Conservation (phyloP, 345 rosid species). For the Abelmoschus esculentus region DNA sequence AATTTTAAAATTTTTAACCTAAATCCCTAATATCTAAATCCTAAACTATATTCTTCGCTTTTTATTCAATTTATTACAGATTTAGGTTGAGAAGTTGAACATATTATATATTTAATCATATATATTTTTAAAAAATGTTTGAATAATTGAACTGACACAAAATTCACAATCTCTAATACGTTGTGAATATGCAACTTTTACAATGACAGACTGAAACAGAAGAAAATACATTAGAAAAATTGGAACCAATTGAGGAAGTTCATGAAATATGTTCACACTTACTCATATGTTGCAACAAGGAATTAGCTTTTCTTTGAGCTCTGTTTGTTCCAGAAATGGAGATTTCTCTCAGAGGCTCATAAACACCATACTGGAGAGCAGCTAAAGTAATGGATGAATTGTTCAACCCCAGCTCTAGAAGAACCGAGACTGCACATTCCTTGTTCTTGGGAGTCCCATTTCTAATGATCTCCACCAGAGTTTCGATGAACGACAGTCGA, state of each 20-base stretch:
- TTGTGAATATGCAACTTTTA: neutral
- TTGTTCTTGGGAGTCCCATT: constrained; percentile 56
- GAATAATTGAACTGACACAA: neutral
- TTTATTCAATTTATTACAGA: too few relatives aligned
- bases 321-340: constrained; percentile 43
- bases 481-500: constrained; percentile 31
- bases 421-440: constrained; percentile 52
- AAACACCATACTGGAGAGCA: constrained; percentile 53
- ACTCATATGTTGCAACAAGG: constrained; percentile 49
- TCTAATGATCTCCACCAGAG: constrained; percentile 41
- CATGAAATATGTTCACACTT: constrained; percentile 51
- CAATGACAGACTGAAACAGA: neutral
- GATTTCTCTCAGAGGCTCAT: constrained; percentile 39
- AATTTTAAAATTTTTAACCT: too few relatives aligned
- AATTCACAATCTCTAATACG: constrained; percentile 9
- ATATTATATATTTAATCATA: too few relatives aligned
- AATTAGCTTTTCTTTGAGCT: constrained; percentile 57
- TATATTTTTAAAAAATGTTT: neutral
- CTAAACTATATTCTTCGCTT: too few relatives aligned
- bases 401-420: constrained; percentile 41
- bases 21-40: too few relatives aligned
- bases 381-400: constrained; percentile 34
- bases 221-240: constrained; percentile 2
- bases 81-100: too few relatives aligned
- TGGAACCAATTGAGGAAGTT: neutral